Percentiles rank a stretch among this genome's conserved stretches.
phyloP scores from a whole-genome alignment of 805 yeast genomes.

The Debaryomyces prosopidis region DNA sequence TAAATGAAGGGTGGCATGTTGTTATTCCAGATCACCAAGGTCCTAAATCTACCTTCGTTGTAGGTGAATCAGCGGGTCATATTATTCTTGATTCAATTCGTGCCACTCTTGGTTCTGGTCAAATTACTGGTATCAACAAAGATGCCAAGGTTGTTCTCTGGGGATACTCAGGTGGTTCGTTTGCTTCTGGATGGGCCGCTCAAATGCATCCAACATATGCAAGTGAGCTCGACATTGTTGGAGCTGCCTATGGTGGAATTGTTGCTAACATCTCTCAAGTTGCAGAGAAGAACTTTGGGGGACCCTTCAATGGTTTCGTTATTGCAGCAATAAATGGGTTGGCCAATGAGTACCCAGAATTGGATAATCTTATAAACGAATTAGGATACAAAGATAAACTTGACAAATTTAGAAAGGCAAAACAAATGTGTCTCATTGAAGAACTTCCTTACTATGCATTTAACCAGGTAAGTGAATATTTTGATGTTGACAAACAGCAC shows the following conservation, averaged over 20 bases:
- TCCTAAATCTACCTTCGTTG: slow-evolving; percentile 23
- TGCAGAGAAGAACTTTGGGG: slow-evolving; percentile 19
- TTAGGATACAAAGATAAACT: slow-evolving; percentile 2
- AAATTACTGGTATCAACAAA: slow-evolving; percentile 16
- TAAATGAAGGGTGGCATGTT: slow-evolving; percentile 16
- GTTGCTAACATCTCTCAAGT: slow-evolving; percentile 24
- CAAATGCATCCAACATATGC: slow-evolving; percentile 28
- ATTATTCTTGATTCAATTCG: slow-evolving; percentile 25
- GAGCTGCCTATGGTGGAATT: slow-evolving; percentile 32
- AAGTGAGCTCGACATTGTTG: slow-evolving; percentile 23
- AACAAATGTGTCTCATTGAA: background rate
- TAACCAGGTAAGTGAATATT: slow-evolving; percentile 1
- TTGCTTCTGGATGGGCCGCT: slow-evolving; percentile 31
- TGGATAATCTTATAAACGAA: slow-evolving; percentile 5
- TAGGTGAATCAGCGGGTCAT: slow-evolving; percentile 22
- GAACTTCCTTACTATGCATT: background rate
- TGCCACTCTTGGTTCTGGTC: slow-evolving; percentile 18
- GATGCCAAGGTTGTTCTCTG: slow-evolving; percentile 22
- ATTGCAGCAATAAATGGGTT: slow-evolving; percentile 25
- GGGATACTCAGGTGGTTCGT: slow-evolving; percentile 35
- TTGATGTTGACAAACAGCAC: slow-evolving; percentile 9
- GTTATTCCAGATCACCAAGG: slow-evolving; percentile 30
- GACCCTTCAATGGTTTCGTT: slow-evolving; percentile 21
- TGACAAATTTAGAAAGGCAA: background rate
- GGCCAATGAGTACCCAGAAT: slow-evolving; percentile 23